Conservation (phyloP, 2,329 filamentous ascomycete genomes). For the Aspergillus quadrilineatus region DNA sequence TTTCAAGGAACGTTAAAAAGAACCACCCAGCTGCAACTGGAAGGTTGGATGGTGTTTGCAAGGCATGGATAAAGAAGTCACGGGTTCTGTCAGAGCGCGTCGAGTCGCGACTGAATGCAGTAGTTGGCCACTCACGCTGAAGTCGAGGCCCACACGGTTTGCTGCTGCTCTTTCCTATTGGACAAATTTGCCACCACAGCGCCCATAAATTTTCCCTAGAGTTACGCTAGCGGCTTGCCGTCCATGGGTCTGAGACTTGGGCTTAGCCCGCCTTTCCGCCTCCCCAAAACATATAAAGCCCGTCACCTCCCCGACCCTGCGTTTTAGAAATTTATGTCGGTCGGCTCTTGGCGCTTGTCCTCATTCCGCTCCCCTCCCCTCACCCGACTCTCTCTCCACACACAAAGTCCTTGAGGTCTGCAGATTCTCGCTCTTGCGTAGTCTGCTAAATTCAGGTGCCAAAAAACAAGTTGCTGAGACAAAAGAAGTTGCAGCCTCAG, state of each 20-base stretch:
- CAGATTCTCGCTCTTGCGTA: conserved; percentile 20
- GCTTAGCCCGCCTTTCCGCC: conserved; percentile 24
- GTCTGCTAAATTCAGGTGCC: conserved; percentile 20
- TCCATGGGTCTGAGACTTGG: background rate
- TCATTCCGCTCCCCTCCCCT: background rate
- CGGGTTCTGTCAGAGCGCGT: too few species aligned
- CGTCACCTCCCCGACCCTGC: conserved; percentile 35
- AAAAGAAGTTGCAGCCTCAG: conserved; percentile 26
- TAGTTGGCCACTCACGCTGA: too few species aligned
- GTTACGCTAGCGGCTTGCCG: too few species aligned
- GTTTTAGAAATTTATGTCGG: conserved; percentile 31
- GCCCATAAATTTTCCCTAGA: too few species aligned
- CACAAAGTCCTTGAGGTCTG: conserved; percentile 18
- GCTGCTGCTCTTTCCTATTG: too few species aligned
- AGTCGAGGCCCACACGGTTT: too few species aligned
- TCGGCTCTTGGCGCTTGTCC: conserved; percentile 39
- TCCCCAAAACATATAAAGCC: conserved; percentile 42
- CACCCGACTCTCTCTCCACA: conserved; percentile 25
- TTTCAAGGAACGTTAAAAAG: too few species aligned
- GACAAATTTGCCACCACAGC: too few species aligned
- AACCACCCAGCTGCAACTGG: too few species aligned
- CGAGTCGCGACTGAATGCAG: too few species aligned
- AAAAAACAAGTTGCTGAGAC: conserved; percentile 24
- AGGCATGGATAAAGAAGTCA: too few species aligned
- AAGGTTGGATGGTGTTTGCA: too few species aligned